A percentile compares a stretch with the other conserved stretches of the same genome.
Evolutionary conservation across 169 alveolate genomes (phyloP).

Genomic region (Plasmodium knowlesi): DNA sequence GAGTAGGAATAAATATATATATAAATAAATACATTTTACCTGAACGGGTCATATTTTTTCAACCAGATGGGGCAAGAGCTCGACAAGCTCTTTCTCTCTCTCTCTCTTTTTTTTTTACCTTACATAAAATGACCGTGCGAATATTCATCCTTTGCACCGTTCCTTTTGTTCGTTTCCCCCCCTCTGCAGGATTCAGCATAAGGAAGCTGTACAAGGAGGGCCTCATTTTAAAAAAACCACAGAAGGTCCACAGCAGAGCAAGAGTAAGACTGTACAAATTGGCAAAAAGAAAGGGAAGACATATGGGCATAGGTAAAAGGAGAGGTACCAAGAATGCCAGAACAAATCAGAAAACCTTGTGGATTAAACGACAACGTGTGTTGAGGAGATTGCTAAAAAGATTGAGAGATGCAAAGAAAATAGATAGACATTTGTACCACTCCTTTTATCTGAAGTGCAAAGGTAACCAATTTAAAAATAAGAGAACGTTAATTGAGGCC

Average conservation of each 20-base stretch:
- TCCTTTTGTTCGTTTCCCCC: not conserved
- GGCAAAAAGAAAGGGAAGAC: constrained; percentile 98
- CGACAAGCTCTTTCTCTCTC: not conserved
- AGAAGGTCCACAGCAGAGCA: constrained; percentile 96
- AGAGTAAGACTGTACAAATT: constrained; percentile 93
- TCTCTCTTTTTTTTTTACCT: not conserved
- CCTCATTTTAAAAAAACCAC: constrained; percentile 96
- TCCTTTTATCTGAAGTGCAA: constrained; percentile 96
- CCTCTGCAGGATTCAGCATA: constrained; percentile 84
- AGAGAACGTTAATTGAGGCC: constrained; percentile 97
- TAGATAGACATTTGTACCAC: constrained; percentile 97
- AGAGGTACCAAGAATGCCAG: constrained; percentile 98
- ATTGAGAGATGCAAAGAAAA: constrained; percentile 96
- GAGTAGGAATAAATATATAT: constrained; percentile 81
- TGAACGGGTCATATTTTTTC: not conserved
- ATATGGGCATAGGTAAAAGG: constrained; percentile 98
- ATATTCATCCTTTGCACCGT: not conserved
- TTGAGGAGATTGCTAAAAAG: constrained; percentile 96
- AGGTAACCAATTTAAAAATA: constrained; percentile 98
- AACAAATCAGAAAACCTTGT: constrained; percentile 96
- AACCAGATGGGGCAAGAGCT: not conserved
- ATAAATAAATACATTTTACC: not conserved
- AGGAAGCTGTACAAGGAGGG: constrained; percentile 98
- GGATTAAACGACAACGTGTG: constrained; percentile 99
- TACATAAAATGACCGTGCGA: not conserved